These are phyloP conservation scores for Thuja plicata DNA, from an alignment of 83 land plant species.

Conservation along the genomic window DNA sequence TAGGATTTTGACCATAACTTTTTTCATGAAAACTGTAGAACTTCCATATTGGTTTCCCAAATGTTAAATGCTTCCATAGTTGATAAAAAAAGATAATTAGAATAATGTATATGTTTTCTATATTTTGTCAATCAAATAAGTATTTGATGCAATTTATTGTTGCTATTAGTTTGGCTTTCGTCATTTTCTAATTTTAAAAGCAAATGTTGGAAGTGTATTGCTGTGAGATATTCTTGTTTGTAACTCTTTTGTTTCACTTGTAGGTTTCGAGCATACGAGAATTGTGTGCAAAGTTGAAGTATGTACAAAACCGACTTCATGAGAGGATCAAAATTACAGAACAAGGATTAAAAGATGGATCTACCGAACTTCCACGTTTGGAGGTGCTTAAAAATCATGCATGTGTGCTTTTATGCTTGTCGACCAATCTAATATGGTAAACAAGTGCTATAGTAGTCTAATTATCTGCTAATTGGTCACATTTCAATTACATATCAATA, in stretches of 20 bases:
- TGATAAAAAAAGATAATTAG: not conserved
- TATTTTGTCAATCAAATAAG: not conserved
- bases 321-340: conserved; percentile 39
- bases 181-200: not conserved
- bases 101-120: not conserved
- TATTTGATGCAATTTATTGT: not conserved
- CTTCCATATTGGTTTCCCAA: not conserved
- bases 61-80: not conserved
- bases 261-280: conserved; percentile 37
- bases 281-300: conserved; percentile 33
- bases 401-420: not conserved
- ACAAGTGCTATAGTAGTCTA: not conserved
- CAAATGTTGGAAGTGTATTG: not conserved
- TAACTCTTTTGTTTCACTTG: not conserved
- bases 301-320: conserved; percentile 30
- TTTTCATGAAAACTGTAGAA: not conserved
- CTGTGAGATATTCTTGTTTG: not conserved
- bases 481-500: not conserved
- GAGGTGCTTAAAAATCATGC: conserved; percentile 18
- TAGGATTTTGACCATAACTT: not conserved
- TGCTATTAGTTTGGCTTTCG: not conserved
- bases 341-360: conserved; percentile 23
- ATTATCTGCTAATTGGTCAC: not conserved
- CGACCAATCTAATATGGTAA: not conserved
- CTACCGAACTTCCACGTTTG: conserved; percentile 27